Conservation (phyloP, 2,329 filamentous ascomycete genomes). For the Colletotrichum sp. region DNA sequence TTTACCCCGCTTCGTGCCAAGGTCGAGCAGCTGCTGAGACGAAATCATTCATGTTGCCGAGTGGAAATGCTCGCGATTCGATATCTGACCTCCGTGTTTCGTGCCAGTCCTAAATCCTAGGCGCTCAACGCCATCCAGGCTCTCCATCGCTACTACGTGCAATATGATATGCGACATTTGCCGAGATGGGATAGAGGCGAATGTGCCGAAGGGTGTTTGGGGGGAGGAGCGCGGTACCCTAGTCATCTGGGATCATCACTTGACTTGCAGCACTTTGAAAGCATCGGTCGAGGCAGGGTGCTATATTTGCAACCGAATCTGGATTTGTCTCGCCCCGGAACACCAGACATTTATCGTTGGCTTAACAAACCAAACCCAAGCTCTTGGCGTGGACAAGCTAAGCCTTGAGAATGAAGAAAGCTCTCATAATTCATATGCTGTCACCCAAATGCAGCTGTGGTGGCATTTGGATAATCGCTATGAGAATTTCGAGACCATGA, state of each 20-base stretch:
- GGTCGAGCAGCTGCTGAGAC: neutral
- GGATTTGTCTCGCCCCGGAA: neutral
- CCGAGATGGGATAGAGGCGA: neutral
- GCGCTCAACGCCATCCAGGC: neutral
- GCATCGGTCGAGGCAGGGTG: neutral
- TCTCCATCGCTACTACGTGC: neutral
- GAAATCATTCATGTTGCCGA: neutral
- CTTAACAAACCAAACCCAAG: rapidly evolving
- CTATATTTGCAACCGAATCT: neutral
- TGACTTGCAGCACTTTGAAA: neutral
- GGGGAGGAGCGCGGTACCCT: too few relatives aligned
- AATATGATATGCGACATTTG: neutral
- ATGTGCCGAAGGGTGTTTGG: neutral
- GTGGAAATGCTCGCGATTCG: neutral
- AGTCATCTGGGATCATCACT: neutral
- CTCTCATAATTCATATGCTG: neutral
- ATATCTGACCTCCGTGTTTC: neutral
- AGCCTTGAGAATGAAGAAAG: neutral
- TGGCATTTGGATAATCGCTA: neutral
- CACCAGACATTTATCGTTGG: neutral
- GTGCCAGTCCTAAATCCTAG: neutral
- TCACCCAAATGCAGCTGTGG: neutral
- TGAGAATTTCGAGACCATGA: neutral
- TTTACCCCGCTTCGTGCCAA: neutral
- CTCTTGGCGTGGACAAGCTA: neutral